Evolutionary conservation across 352 stramenopile genomes (phyloP).

Genomic region (Pythium sukuiense): DNA sequence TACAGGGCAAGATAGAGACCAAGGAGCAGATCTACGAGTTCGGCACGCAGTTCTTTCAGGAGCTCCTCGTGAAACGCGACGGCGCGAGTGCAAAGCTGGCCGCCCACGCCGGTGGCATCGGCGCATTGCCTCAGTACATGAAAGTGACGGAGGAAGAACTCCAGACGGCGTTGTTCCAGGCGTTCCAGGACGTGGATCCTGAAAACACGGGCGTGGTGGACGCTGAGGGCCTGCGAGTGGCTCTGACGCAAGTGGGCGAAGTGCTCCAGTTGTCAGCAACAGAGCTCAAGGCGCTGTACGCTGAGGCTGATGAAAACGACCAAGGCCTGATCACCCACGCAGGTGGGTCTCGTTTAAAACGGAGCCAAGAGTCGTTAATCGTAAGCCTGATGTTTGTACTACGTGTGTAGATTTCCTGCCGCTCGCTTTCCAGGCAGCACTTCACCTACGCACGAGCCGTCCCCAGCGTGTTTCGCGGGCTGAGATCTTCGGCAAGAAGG

Average conservation of each 20-base stretch:
- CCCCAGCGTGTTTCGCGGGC: slow-evolving; percentile 46
- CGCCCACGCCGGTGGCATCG: not conserved
- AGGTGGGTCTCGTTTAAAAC: slow-evolving; percentile 20
- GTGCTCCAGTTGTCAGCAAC: slow-evolving; percentile 53
- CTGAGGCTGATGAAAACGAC: slow-evolving; percentile 71
- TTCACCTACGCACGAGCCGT: slow-evolving; percentile 46
- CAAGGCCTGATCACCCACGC: slow-evolving; percentile 44
- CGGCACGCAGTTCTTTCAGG: slow-evolving; percentile 67
- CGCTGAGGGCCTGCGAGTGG: slow-evolving; percentile 48
- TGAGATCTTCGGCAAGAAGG: slow-evolving; percentile 43
- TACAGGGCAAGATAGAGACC: slow-evolving; percentile 81
- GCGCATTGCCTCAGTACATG: slow-evolving; percentile 42
- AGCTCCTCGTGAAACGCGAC: slow-evolving; percentile 47
- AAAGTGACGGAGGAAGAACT: slow-evolving; percentile 62
- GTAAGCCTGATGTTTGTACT: not conserved
- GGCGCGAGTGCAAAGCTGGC: slow-evolving; percentile 23
- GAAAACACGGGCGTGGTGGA: slow-evolving; percentile 41
- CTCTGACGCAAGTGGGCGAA: slow-evolving; percentile 43
- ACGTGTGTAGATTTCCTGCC: slow-evolving; percentile 44
- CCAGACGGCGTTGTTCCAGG: slow-evolving; percentile 41
- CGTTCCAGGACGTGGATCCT: slow-evolving; percentile 46
- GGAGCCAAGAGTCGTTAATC: too few species aligned
- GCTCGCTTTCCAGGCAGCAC: slow-evolving; percentile 43
- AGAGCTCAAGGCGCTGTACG: slow-evolving; percentile 59
- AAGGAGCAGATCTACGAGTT: slow-evolving; percentile 82